Conservation (phyloP, 352 stramenopile species). For the Peronospora farinosa region DNA sequence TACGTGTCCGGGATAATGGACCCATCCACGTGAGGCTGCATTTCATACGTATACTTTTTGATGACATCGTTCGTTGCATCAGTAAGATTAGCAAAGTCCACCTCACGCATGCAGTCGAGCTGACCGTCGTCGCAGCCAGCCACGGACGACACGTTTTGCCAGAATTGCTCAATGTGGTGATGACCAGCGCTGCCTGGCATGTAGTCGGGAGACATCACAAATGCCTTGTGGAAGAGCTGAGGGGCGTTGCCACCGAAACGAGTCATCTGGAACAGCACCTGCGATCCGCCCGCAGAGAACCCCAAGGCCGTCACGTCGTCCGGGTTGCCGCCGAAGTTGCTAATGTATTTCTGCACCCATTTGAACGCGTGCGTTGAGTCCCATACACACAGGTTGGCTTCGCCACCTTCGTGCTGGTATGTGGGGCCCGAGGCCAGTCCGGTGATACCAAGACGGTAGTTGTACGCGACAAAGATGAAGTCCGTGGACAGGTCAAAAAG, state of each 20-base stretch:
- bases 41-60: constrained; percentile 18
- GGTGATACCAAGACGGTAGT: constrained; percentile 33
- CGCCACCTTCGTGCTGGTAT: constrained; percentile 28
- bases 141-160: constrained; percentile 21
- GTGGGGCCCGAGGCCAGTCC: constrained; percentile 19
- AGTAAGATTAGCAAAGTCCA: constrained; percentile 10
- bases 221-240: constrained; percentile 27
- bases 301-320: constrained; percentile 32
- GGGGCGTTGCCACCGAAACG: constrained; percentile 21
- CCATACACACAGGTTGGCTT: constrained; percentile 21
- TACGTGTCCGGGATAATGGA: constrained; percentile 26
- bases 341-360: constrained; percentile 36
- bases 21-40: constrained; percentile 25
- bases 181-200: constrained; percentile 19
- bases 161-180: constrained; percentile 24
- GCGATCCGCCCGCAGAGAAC: constrained; percentile 24
- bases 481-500: constrained; percentile 24
- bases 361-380: constrained; percentile 29
- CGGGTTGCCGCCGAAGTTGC: constrained; percentile 35
- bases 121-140: constrained; percentile 17
- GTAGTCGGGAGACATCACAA: constrained; percentile 23
- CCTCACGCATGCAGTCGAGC: constrained; percentile 24
- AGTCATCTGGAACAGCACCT: constrained; percentile 27
- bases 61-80: constrained; percentile 10
- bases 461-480: constrained; percentile 33